These are phyloP conservation scores for Orobanche coerulescens DNA, from an alignment of 257 asterid species.

Conservation along the genomic window DNA sequence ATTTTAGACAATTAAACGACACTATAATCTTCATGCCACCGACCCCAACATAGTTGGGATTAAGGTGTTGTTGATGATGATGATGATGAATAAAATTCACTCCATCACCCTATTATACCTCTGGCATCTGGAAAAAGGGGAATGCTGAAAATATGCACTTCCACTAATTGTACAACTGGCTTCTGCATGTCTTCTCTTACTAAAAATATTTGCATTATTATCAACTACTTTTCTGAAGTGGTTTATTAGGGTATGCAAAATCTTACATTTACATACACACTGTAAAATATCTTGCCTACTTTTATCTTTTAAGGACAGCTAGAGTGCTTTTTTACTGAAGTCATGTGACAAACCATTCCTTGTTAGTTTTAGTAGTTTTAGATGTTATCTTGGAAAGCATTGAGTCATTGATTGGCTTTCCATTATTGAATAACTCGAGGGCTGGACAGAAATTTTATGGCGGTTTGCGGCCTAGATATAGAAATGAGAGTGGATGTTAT, in stretches of 20 bases:
- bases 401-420: background rate
- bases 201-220: slow-evolving; percentile 19
- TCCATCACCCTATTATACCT: slow-evolving; percentile 9
- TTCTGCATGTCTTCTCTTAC: slow-evolving; percentile 16
- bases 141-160: slow-evolving; percentile 12
- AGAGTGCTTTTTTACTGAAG: slow-evolving; percentile 8
- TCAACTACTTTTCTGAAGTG: slow-evolving; percentile 16
- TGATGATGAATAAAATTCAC: background rate
- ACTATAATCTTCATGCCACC: too few species aligned
- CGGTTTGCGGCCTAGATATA: background rate
- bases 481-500: too few species aligned
- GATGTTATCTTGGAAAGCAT: background rate
- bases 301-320: slow-evolving; percentile 17
- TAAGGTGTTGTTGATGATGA: too few species aligned
- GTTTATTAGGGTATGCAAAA: slow-evolving; percentile 24
- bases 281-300: slow-evolving; percentile 18
- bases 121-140: slow-evolving; percentile 1
- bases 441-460: background rate
- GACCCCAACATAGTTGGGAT: too few species aligned
- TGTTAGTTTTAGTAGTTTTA: background rate
- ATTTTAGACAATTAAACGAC: too few species aligned
- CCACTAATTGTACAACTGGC: slow-evolving; percentile 27
- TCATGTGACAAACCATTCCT: slow-evolving; percentile 12
- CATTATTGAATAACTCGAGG: background rate
- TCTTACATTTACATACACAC: slow-evolving; percentile 21